Conservation (phyloP, 139 green algal species). For the Volvox reticuliferus region DNA sequence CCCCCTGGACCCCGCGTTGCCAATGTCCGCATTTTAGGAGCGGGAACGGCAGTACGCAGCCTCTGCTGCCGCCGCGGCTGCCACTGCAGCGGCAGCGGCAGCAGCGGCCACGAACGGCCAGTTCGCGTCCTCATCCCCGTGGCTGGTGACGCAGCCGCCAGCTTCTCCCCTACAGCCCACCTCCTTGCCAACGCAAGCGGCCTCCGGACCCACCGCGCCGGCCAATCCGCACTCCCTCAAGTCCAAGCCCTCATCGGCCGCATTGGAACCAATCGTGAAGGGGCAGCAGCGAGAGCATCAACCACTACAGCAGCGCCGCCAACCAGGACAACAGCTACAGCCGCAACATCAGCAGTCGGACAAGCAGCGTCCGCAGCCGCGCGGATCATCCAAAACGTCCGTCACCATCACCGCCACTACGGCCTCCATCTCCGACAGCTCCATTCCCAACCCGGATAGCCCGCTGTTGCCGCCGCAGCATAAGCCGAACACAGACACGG, state of each 20-base stretch:
- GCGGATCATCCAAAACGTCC: not conserved
- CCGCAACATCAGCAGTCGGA: not conserved
- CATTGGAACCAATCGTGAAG: not conserved
- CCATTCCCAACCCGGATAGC: not conserved
- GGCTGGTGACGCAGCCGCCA: not conserved
- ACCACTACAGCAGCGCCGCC: not conserved
- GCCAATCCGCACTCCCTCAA: too few relatives aligned
- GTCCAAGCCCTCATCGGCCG: too few relatives aligned
- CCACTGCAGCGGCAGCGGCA: not conserved
- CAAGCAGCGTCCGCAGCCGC: not conserved
- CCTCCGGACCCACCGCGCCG: too few relatives aligned
- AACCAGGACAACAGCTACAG: not conserved
- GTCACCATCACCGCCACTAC: not conserved
- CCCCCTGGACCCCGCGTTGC: not conserved
- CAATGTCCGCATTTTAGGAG: not conserved
- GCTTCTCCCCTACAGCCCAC: not conserved
- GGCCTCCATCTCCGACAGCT: not conserved
- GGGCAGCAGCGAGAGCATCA: not conserved
- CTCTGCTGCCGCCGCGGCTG: not conserved
- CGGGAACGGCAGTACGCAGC: conserved; percentile 5
- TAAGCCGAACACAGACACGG: not conserved
- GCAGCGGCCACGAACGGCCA: too few relatives aligned
- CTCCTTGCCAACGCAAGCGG: too few relatives aligned
- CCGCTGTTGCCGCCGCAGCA: too few relatives aligned
- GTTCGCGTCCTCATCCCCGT: too few relatives aligned